phyloP scores from a whole-genome alignment of 2,329 filamentous ascomycete genomes.

The Zarea fungicola region DNA sequence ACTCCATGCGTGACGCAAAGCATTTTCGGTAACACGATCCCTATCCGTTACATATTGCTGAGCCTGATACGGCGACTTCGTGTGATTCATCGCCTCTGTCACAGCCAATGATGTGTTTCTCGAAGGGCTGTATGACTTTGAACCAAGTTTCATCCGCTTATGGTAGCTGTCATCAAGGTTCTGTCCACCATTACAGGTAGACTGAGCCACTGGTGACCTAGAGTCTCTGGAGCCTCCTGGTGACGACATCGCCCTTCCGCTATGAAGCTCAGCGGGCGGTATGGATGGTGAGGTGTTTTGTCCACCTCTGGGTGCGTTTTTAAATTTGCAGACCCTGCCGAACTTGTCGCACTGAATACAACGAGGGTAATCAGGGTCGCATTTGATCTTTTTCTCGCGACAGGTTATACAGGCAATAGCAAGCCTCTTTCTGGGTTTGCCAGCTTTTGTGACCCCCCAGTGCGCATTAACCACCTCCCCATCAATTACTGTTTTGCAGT shows the following conservation, averaged over 20 bases:
- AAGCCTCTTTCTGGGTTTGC: constrained; percentile 84
- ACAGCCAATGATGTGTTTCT: constrained; percentile 27
- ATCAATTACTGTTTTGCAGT: constrained; percentile 78
- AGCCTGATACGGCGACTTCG: constrained; percentile 32
- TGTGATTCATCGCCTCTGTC: constrained; percentile 30
- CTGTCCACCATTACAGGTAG: background rate
- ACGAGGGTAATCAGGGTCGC: constrained; percentile 79
- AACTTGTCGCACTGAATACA: constrained; percentile 93
- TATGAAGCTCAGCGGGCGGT: constrained; percentile 46
- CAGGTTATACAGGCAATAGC: constrained; percentile 92
- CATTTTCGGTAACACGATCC: constrained; percentile 45
- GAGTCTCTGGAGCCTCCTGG: constrained; percentile 28
- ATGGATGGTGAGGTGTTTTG: constrained; percentile 53
- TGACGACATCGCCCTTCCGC: constrained; percentile 32
- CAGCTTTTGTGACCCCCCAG: constrained; percentile 91
- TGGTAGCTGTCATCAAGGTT: background rate
- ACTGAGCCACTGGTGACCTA: background rate
- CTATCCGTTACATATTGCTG: constrained; percentile 35
- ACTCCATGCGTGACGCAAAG: constrained; percentile 44
- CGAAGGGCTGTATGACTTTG: constrained; percentile 39
- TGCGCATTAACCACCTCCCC: constrained; percentile 83
- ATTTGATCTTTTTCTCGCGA: constrained; percentile 96
- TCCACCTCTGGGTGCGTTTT: constrained; percentile 65
- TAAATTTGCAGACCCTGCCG: constrained; percentile 76
- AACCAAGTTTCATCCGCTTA: constrained; percentile 47